Evolutionary conservation across 2,329 filamentous ascomycete genomes (phyloP).

Genomic region (Trematosphaeria pertusa): DNA sequence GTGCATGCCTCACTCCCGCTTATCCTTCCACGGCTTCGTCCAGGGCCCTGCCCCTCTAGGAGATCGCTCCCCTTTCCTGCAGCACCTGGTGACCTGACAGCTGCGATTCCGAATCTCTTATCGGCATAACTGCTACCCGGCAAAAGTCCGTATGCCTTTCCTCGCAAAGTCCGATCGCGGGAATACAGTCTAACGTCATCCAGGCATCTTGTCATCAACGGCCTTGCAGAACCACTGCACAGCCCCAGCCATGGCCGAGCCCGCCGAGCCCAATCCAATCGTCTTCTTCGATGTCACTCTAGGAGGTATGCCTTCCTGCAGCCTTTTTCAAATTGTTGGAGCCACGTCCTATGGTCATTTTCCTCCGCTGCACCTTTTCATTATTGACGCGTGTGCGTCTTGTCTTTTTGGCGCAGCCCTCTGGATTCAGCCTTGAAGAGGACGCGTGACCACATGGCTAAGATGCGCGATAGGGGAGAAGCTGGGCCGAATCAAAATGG

Average conservation of each 20-base stretch:
- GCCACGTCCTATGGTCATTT: slow-evolving; percentile 2
- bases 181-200: slow-evolving; percentile 32
- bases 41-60: background rate
- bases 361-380: too few species aligned
- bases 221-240: slow-evolving; percentile 27
- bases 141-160: background rate
- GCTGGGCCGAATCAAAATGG: slow-evolving; percentile 47
- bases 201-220: slow-evolving; percentile 8
- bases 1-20: slow-evolving; percentile 1
- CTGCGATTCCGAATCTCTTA: slow-evolving; percentile 17
- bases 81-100: slow-evolving; percentile 15
- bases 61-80: slow-evolving; percentile 13
- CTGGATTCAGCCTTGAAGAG: too few species aligned
- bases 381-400: too few species aligned
- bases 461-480: slow-evolving; percentile 41
- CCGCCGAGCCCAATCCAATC: slow-evolving; percentile 53
- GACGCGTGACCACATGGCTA: slow-evolving; percentile 22
- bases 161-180: slow-evolving; percentile 12
- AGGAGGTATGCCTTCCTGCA: slow-evolving; percentile 66
- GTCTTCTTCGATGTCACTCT: slow-evolving; percentile 82
- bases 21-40: slow-evolving; percentile 2
- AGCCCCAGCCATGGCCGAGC: slow-evolving; percentile 44
- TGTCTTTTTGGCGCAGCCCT: too few species aligned
- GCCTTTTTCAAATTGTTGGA: slow-evolving; percentile 17
- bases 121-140: slow-evolving; percentile 10